These are phyloP conservation scores for Amanita rubescens DNA, from an alignment of 768 basidiomycete genomes.

Conservation along the genomic window DNA sequence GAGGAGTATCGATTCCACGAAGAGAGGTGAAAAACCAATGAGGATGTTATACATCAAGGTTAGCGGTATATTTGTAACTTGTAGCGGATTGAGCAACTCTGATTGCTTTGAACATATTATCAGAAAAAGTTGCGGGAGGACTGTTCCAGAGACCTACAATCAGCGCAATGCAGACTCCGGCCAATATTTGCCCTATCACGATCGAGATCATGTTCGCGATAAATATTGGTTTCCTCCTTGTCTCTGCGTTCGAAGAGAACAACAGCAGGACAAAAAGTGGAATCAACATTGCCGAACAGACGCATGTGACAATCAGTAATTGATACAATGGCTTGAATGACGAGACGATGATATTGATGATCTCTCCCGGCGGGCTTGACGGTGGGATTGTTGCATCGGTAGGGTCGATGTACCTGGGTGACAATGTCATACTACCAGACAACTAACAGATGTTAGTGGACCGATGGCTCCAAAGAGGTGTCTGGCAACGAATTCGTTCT, in stretches of 20 bases:
- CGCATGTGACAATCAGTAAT: constrained; percentile 1
- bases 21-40: constrained; percentile 9
- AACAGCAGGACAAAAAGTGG: constrained; percentile 15
- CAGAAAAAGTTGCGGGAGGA: neutral
- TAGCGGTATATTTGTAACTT: neutral
- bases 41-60: constrained; percentile 8
- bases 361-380: neutral
- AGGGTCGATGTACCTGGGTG: neutral
- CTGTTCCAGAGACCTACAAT: constrained; percentile 8
- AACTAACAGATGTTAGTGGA: too few relatives aligned
- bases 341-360: neutral
- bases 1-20: constrained; percentile 19
- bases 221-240: constrained; percentile 14
- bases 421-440: too few relatives aligned
- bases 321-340: constrained; percentile 1
- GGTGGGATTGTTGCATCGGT: too few relatives aligned
- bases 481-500: too few relatives aligned
- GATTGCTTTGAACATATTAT: neutral
- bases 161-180: neutral
- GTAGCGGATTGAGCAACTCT: neutral
- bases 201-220: constrained; percentile 16
- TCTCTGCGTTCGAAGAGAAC: constrained; percentile 14
- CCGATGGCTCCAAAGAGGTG: too few relatives aligned
- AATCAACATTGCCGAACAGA: constrained; percentile 7
- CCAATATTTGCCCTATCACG: constrained; percentile 12